Conservation (phyloP, 2,329 filamentous ascomycete species). For the Alternaria sp. region DNA sequence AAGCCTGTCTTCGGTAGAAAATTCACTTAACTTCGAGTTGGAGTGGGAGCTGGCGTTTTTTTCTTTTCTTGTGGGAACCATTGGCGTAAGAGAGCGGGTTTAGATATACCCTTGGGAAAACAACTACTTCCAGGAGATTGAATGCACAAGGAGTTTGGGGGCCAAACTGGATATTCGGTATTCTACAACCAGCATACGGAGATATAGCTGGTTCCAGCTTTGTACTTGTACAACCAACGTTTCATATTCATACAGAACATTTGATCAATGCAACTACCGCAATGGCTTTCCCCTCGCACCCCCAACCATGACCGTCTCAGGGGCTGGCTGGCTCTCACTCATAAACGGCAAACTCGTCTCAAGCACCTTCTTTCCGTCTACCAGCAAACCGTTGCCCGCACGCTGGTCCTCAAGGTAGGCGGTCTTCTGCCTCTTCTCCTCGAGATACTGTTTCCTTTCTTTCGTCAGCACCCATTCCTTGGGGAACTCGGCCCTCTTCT, state of each 20-base stretch:
- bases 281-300: conserved; percentile 23
- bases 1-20: background rate
- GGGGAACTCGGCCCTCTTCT: conserved; percentile 75
- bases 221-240: conserved; percentile 1
- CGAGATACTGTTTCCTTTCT: conserved; percentile 71
- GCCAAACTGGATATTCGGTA: background rate
- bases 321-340: conserved; percentile 18
- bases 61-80: background rate
- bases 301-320: conserved; percentile 28
- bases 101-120: conserved; percentile 8
- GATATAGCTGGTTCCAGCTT: background rate
- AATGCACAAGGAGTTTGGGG: background rate
- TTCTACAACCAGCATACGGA: background rate
- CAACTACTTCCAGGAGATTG: background rate
- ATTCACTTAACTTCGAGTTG: background rate
- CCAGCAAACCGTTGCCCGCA: conserved; percentile 62
- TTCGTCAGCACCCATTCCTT: conserved; percentile 81
- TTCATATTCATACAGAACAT: conserved; percentile 4
- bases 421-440: conserved; percentile 64
- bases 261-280: conserved; percentile 1
- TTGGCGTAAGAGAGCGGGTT: background rate
- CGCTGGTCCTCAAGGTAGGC: conserved; percentile 64
- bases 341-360: conserved; percentile 41
- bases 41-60: conserved; percentile 7
- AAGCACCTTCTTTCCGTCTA: conserved; percentile 61